Percentiles rank a stretch among this genome's conserved stretches.
Conservation (phyloP, 768 basidiomycete species). For the Suillus paluster region DNA sequence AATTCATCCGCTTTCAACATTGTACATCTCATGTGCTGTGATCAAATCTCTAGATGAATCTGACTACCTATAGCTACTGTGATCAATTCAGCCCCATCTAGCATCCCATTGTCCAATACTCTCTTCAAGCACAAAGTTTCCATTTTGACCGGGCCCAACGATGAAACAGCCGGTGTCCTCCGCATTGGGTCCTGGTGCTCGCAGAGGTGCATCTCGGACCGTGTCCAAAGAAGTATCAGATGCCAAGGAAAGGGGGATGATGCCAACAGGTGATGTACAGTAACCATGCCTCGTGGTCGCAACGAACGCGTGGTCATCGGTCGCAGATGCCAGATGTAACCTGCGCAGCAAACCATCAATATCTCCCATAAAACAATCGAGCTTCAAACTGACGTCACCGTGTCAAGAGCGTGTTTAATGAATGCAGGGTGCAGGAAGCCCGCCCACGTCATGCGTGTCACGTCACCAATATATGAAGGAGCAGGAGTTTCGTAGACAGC, state of each 20-base stretch:
- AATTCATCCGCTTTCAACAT: conserved; percentile 44
- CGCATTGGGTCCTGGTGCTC: conserved; percentile 51
- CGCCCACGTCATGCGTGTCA: conserved; percentile 62
- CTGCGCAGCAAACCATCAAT: conserved; percentile 3
- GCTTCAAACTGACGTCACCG: conserved; percentile 33
- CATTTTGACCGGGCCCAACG: conserved; percentile 27
- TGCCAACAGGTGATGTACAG: conserved; percentile 53
- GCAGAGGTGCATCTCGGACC: conserved; percentile 35
- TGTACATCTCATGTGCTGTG: conserved; percentile 27
- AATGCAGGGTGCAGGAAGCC: conserved; percentile 60
- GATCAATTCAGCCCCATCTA: conserved; percentile 40
- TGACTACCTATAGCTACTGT: neutral
- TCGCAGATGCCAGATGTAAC: neutral
- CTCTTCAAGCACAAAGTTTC: conserved; percentile 50
- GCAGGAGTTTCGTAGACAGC: conserved; percentile 64
- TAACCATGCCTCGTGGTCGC: conserved; percentile 50
- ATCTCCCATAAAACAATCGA: conserved; percentile 16
- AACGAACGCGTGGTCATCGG: conserved; percentile 41
- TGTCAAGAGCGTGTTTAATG: conserved; percentile 54
- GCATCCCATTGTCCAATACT: conserved; percentile 46
- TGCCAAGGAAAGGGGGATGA: conserved; percentile 41
- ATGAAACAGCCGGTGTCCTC: conserved; percentile 59
- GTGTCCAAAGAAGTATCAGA: conserved; percentile 12
- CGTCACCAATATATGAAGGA: conserved; percentile 46
- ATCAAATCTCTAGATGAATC: neutral